A percentile compares a stretch with the other conserved stretches of the same genome.
Evolutionary conservation across 106 monocot species (phyloP).

Genomic region (Dendrobium huoshanense): DNA sequence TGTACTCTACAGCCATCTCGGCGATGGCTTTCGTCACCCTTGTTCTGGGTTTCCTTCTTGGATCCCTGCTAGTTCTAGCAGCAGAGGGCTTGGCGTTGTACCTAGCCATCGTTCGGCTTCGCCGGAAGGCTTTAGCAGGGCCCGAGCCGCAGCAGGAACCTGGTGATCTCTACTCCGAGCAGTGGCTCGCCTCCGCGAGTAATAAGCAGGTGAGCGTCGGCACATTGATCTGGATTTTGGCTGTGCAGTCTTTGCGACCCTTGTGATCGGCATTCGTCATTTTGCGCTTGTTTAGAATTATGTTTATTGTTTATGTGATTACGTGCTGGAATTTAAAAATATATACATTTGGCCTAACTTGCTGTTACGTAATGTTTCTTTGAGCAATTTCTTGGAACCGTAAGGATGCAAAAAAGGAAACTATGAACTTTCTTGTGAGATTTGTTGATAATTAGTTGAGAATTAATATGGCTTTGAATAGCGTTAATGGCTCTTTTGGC

Average conservation of each 20-base stretch:
- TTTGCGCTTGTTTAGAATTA: not conserved
- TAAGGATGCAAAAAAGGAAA: not conserved
- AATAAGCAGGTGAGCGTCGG: conserved; percentile 49
- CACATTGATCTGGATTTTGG: not conserved
- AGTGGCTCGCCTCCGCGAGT: conserved; percentile 13
- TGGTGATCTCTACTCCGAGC: conserved; percentile 30
- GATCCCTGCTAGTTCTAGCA: conserved; percentile 20
- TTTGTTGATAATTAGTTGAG: not conserved
- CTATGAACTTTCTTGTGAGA: not conserved
- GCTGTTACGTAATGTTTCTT: not conserved
- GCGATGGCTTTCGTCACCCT: conserved; percentile 19
- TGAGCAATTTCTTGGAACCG: not conserved
- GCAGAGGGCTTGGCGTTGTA: conserved; percentile 23
- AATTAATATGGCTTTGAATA: not conserved
- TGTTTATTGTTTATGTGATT: not conserved
- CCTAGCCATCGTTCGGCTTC: conserved; percentile 19
- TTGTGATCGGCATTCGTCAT: not conserved
- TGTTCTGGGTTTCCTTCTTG: conserved; percentile 31
- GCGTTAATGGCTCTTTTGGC: not conserved
- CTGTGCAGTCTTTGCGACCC: not conserved
- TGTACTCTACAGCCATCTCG: not conserved
- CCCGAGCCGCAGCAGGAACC: not conserved
- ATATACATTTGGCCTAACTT: not conserved
- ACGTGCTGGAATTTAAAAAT: not conserved
- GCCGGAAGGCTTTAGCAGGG: conserved; percentile 10